phyloP scores from a whole-genome alignment of 2,329 filamentous ascomycete genomes.

The Neofusicoccum laricinum region DNA sequence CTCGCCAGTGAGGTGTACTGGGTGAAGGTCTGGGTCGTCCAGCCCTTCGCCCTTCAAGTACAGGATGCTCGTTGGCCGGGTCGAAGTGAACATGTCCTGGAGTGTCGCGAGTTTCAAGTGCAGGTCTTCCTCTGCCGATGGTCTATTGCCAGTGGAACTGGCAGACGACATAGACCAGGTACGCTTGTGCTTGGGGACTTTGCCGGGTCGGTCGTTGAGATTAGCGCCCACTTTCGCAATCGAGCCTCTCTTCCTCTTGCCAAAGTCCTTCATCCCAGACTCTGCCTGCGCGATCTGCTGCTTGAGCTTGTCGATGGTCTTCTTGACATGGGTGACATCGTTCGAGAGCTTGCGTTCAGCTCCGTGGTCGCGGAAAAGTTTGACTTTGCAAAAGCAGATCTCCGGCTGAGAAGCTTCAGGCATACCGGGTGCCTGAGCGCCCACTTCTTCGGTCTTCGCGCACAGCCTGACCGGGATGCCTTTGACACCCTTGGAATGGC shows the following conservation, averaged over 20 bases:
- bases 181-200: slow-evolving; percentile 83
- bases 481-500: slow-evolving; percentile 97
- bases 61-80: slow-evolving; percentile 71
- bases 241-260: slow-evolving; percentile 58
- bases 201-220: slow-evolving; percentile 67
- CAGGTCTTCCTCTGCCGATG: slow-evolving; percentile 63
- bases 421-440: slow-evolving; percentile 37
- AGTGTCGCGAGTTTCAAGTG: slow-evolving; percentile 74
- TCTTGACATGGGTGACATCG: slow-evolving; percentile 91
- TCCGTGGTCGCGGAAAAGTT: slow-evolving; percentile 93
- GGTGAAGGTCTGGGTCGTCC: slow-evolving; percentile 77
- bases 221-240: slow-evolving; percentile 44
- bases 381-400: slow-evolving; percentile 93
- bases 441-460: slow-evolving; percentile 76
- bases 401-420: slow-evolving; percentile 54
- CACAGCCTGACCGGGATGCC: slow-evolving; percentile 92
- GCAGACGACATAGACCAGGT: slow-evolving; percentile 92
- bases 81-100: slow-evolving; percentile 87
- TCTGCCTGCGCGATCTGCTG: slow-evolving; percentile 82
- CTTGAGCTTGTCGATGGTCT: slow-evolving; percentile 93
- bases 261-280: slow-evolving; percentile 57
- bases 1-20: slow-evolving; percentile 70
- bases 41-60: slow-evolving; percentile 73
- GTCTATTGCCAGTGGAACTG: slow-evolving; percentile 42
- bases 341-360: slow-evolving; percentile 94